Conservation (phyloP, 441 rosid species). For the Macaranga tanarius region DNA sequence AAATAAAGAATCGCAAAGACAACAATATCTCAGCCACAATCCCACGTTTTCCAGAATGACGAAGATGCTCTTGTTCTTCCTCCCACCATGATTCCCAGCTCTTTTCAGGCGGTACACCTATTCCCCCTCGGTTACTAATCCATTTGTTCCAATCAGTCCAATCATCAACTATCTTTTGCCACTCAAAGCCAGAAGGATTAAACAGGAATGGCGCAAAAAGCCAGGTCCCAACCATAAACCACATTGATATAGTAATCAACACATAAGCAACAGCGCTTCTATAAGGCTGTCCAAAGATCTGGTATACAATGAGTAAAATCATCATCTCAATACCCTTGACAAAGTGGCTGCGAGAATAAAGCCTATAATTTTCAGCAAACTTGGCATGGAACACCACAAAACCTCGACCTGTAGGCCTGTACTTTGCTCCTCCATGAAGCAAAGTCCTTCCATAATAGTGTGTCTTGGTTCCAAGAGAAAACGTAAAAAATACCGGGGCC, state of each 20-base stretch:
- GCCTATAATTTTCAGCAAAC: conserved; percentile 96
- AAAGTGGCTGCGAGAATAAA: conserved; percentile 97
- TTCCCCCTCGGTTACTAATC: conserved; percentile 91
- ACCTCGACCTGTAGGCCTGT: conserved; percentile 95
- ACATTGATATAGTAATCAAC: conserved; percentile 88
- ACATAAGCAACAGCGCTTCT: conserved; percentile 87
- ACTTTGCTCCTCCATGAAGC: conserved; percentile 98
- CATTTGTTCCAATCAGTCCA: conserved; percentile 99
- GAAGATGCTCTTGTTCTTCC: conserved; percentile 97
- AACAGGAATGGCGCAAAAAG: conserved; percentile 98
- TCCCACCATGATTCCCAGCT: conserved; percentile 99
- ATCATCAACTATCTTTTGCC: conserved; percentile 99
- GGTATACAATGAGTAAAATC: conserved; percentile 85
- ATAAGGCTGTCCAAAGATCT: conserved; percentile 82
- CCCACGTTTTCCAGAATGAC: conserved; percentile 88
- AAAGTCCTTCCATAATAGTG: conserved; percentile 95
- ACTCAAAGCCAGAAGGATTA: conserved; percentile 98
- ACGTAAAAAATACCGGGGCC: conserved; percentile 98
- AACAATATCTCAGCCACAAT: conserved; percentile 82
- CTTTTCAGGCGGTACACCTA: conserved; percentile 94
- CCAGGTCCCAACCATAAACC: conserved; percentile 99
- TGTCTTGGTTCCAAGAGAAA: conserved; percentile 98
- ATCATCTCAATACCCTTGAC: conserved; percentile 96
- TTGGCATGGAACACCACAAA: conserved; percentile 99
- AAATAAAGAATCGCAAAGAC: conserved; percentile 81